Base-by-base conservation (phyloP, 1,139 yeast species). In the Scheffersomyces quercinus region DNA sequence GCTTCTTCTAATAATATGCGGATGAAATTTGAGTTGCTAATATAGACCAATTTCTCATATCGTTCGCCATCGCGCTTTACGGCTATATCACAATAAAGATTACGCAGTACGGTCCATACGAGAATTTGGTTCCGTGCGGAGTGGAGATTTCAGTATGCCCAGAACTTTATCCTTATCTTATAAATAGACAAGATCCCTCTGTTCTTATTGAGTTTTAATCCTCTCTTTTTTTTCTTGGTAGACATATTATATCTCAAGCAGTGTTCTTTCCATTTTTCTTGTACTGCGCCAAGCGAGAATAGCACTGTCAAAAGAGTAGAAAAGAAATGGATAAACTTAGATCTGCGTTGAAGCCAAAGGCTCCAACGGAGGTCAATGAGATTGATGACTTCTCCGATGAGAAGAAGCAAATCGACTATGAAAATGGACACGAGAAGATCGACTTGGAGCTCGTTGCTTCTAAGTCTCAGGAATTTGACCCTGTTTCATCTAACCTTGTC, bases 381-480 rank as follows among this genome's bases (percentile, higher is more conserved):
- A 20, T 20, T 8, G 26, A 20, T 6, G 26, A 20, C 1, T 31
- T 40, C 40, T 31, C 38, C 35, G 44, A 32, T 31, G 39, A 42
- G 29, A 42, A 38, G 35, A 41, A 26, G n/a, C 39, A 12, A 24
- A 20, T 20, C 26, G 65, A 60, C 35, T 51, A 48, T 40, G 66
- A 62, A 42, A 53, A 55, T n/a, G 59, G 57, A 12, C 54, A 53
- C 34, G 58, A 57, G 39, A 44, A 48, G 3, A 39, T 44, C 5
- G 53, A 54, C 16, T 46, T 60, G 32, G 51, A 50, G 29, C 51
- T 63, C 37, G 54, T 53, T n/a, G 65, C 64, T 5, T 60, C 66
- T 38, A 64, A 60, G 41, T 65, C 72, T 2, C 64, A 62, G 38
- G 73, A 67, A 38, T 68, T 67, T 42, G 73, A 68, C 47, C 71